These are phyloP conservation scores for Aureobasidium sp. DNA, from an alignment of 2,329 filamentous ascomycete species.

Conservation along the genomic window DNA sequence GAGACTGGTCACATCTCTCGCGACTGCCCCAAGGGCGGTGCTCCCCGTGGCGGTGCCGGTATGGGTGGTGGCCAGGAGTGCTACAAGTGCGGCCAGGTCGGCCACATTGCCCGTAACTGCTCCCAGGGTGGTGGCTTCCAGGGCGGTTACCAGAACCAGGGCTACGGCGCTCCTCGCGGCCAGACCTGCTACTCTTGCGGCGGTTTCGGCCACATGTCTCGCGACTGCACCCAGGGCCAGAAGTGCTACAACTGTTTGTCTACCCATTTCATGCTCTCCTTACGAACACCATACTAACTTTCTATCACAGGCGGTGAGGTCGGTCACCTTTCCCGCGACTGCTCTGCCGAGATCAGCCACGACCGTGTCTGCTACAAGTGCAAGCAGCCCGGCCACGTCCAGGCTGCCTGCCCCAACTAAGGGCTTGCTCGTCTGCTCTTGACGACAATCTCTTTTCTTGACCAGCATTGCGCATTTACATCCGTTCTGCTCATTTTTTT, in stretches of 20 bases:
- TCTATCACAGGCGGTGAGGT: slow-evolving; percentile 59
- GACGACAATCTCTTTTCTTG: slow-evolving; percentile 12
- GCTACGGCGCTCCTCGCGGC: slow-evolving; percentile 31
- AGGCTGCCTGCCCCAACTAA: slow-evolving; percentile 87
- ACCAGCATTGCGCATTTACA: slow-evolving; percentile 6
- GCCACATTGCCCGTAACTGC: slow-evolving; percentile 94
- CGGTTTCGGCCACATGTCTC: slow-evolving; percentile 92
- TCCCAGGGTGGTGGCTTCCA: slow-evolving; percentile 47
- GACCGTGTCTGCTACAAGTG: slow-evolving; percentile 99
- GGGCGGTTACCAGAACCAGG: slow-evolving; percentile 40
- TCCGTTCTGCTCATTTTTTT: neutral
- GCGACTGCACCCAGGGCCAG: slow-evolving; percentile 97
- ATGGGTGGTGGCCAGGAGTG: slow-evolving; percentile 47
- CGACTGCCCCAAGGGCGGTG: slow-evolving; percentile 53
- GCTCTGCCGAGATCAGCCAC: slow-evolving; percentile 78
- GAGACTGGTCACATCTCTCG: slow-evolving; percentile 85
- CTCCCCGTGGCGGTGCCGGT: slow-evolving; percentile 31
- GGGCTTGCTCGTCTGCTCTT: slow-evolving; percentile 16
- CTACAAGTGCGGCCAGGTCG: slow-evolving; percentile 97
- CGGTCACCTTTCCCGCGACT: slow-evolving; percentile 91
- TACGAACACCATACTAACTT: slow-evolving; percentile 18
- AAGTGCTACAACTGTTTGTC: slow-evolving; percentile 97
- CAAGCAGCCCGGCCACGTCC: slow-evolving; percentile 79
- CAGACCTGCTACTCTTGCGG: slow-evolving; percentile 99
- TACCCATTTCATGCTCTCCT: neutral